phyloP scores from a whole-genome alignment of 2,329 filamentous ascomycete species.

The Fusarium miscanthi region DNA sequence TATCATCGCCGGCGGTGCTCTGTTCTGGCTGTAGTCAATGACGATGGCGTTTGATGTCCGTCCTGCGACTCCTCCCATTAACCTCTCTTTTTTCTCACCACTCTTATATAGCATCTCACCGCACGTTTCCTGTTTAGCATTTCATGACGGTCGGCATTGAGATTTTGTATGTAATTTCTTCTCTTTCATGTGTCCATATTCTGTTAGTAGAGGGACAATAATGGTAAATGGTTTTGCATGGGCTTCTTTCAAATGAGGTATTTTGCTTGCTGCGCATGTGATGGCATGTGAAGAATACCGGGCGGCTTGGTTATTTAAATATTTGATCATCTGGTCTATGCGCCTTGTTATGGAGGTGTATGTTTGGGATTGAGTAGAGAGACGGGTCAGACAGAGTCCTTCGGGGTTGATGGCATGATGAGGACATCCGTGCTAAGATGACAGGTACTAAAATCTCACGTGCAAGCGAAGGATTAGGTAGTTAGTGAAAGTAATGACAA shows the following conservation, averaged over 20 bases:
- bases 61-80: conserved; percentile 8
- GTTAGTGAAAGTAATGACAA: background rate
- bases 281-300: background rate
- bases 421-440: conserved; percentile 4
- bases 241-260: background rate
- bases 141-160: conserved; percentile 31
- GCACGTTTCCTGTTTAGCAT: conserved; percentile 28
- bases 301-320: background rate
- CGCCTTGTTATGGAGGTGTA: background rate
- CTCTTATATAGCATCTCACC: conserved; percentile 30
- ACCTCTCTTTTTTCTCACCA: conserved; percentile 16
- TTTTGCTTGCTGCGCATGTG: background rate
- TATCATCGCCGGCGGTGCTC: conserved; percentile 50
- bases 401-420: background rate
- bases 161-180: conserved; percentile 39
- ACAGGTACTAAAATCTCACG: conserved; percentile 19
- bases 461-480: background rate
- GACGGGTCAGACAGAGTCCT: background rate
- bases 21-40: conserved; percentile 50
- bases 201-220: conserved; percentile 26
- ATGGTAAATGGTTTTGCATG: conserved; percentile 26
- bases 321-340: background rate
- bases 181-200: conserved; percentile 40
- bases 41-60: background rate
- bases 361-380: conserved; percentile 12